Percentiles rank a stretch among this genome's conserved stretches.
Conservation (phyloP, 163 green algal genomes). For the Coccomyxa subellipsoidea region DNA sequence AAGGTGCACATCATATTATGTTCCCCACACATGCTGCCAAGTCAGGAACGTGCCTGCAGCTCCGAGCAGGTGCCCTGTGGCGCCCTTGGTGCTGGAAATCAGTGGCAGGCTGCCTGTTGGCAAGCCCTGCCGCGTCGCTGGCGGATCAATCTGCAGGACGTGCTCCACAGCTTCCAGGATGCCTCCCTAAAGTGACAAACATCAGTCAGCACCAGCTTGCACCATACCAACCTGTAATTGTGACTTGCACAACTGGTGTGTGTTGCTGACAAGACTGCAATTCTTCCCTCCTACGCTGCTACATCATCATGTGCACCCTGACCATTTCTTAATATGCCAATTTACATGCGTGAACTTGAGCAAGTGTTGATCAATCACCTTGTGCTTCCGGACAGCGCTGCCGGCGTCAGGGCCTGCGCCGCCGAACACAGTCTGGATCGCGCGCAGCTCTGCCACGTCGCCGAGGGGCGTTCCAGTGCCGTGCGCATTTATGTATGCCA, state of each 20-base stretch:
- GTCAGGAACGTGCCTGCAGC: constrained; percentile 63
- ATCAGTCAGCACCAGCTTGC: no score
- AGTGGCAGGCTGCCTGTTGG: neutral
- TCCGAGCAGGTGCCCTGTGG: constrained; percentile 90
- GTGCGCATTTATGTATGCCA: constrained; percentile 94
- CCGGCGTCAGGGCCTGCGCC: neutral
- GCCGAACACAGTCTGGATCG: constrained; percentile 74
- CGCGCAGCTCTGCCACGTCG: constrained; percentile 77
- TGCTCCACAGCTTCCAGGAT: neutral
- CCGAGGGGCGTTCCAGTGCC: constrained; percentile 74
- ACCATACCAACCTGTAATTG: no score
- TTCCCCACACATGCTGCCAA: neutral
- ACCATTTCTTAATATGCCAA: no score
- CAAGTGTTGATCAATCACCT: neutral
- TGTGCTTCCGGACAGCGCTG: neutral
- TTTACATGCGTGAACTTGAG: no score
- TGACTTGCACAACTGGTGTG: no score
- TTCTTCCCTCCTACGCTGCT: no score
- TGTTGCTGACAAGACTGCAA: no score
- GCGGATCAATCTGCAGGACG: neutral
- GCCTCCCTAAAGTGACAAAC: neutral
- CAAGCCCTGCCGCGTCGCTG: no score
- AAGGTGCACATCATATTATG: no score
- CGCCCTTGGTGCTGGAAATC: constrained; percentile 90
- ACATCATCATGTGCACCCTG: no score